Evolutionary conservation across 768 basidiomycete species (phyloP).

Genomic region (Termitomyces sp.): DNA sequence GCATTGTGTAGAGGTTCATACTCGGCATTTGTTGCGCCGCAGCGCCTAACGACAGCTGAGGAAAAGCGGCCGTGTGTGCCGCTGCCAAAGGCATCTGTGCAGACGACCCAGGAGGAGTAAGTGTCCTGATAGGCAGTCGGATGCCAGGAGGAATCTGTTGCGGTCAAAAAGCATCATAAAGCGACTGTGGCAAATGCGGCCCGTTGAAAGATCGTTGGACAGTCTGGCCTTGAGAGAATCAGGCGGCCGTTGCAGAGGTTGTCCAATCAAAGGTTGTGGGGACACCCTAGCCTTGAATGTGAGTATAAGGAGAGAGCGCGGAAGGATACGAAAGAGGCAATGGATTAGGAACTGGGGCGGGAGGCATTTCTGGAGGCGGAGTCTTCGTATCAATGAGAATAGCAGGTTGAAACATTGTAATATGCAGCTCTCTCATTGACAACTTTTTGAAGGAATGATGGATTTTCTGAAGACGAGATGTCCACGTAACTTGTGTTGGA

Average conservation of each 20-base stretch:
- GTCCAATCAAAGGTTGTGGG: background rate
- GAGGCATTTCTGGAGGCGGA: background rate
- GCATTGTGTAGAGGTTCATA: background rate
- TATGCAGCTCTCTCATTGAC: background rate
- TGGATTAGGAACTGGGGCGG: background rate
- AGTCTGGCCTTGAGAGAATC: background rate
- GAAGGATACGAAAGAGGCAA: conserved; percentile 1
- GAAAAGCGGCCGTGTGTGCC: background rate
- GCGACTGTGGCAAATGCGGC: background rate
- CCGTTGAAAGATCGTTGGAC: background rate
- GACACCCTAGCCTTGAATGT: background rate
- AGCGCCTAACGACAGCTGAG: background rate
- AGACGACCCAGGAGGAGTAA: background rate
- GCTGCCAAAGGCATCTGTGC: background rate
- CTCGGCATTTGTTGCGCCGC: background rate
- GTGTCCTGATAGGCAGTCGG: background rate
- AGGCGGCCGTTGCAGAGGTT: background rate
- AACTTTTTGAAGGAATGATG: background rate
- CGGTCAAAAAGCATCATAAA: background rate
- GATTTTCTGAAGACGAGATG: no score
- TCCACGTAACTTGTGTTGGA: background rate
- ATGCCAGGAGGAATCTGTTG: background rate
- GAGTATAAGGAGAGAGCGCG: background rate
- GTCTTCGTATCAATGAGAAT: conserved; percentile 1
- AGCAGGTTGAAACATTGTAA: conserved; percentile 1